Base-by-base conservation (phyloP, 2,329 filamentous ascomycete genomes). In the Chaetomium strumarium region DNA sequence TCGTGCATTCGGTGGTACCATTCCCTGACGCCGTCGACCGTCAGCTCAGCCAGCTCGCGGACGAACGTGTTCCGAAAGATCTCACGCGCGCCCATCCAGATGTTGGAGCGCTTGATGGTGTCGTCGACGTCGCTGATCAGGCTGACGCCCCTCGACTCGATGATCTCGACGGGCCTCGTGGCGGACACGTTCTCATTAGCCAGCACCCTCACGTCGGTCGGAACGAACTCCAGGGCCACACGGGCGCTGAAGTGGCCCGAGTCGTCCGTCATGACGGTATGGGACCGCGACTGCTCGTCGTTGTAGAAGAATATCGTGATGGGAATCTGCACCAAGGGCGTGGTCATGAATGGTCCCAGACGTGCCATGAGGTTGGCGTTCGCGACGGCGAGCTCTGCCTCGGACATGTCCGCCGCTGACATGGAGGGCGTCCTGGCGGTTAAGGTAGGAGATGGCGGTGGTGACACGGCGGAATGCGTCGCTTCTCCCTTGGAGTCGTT, bases 81-180 rank as follows among this genome's bases (percentile, higher is more conserved):
- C 66, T 97, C 93, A 54, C 90, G 85, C 0, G 92, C 86, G 7
- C 95, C 93, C 48, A 81, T 81, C 2, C 83, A 80, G 59, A 99
- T 96, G 52, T 91, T 95, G 17, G 93, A 96, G 63, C 90, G 86
- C 68, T 99, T 99, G 66, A 99, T 85, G 0, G 93, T 99, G 68
- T 99, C 93, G 64, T 99, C 93, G 58, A 99, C 93, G 66, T 99
- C 93, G 66, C 90, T 97, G 67, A 99, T 97, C 53, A 99, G 66
- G 67, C 91, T 97, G 57, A 99, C 80, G 38, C 93, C 93, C 19
- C 74, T 75, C 0, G 87, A 81, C 53, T 92, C 86, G 4, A 86
- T 90, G 46, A 97, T 74, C 38, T 82, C 77, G 41, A 99, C 78
- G 51, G 88, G 79, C 58, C 93, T 86, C 1, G 86, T 89, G 0